These are phyloP conservation scores for Aspergillus olivimuriae DNA, from an alignment of 495 filamentous ascomycete genomes.

Conservation along the genomic window DNA sequence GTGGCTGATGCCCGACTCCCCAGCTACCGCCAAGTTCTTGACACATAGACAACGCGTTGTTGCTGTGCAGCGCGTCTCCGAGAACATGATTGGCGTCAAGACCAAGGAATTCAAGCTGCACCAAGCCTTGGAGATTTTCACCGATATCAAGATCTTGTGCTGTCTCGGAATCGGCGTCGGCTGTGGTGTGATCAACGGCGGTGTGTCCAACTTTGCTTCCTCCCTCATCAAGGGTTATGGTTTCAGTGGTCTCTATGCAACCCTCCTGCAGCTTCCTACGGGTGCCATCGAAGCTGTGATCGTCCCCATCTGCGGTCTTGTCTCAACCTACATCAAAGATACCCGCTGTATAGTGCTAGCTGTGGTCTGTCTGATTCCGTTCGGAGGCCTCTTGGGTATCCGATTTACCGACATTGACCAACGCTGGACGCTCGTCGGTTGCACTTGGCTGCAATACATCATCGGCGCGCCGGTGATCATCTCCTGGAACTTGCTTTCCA, in stretches of 20 bases:
- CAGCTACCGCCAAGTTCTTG: slow-evolving; percentile 33
- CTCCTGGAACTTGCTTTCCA: slow-evolving; percentile 48
- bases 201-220: slow-evolving; percentile 40
- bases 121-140: slow-evolving; percentile 32
- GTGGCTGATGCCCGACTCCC: slow-evolving; percentile 36
- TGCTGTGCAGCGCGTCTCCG: slow-evolving; percentile 35
- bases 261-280: slow-evolving; percentile 40
- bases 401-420: slow-evolving; percentile 35
- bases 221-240: slow-evolving; percentile 41
- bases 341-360: slow-evolving; percentile 37
- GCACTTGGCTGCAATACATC: slow-evolving; percentile 45
- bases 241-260: slow-evolving; percentile 31
- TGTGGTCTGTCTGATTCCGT: slow-evolving; percentile 27
- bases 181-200: slow-evolving; percentile 40
- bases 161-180: slow-evolving; percentile 29
- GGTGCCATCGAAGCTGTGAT: slow-evolving; percentile 39
- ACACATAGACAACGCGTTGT: slow-evolving; percentile 37
- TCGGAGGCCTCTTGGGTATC: slow-evolving; percentile 38
- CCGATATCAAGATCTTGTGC: slow-evolving; percentile 35
- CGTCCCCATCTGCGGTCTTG: slow-evolving; percentile 27
- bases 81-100: slow-evolving; percentile 48
- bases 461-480: slow-evolving; percentile 46
- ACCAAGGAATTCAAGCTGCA: slow-evolving; percentile 28
- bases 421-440: slow-evolving; percentile 45
- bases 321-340: slow-evolving; percentile 35